Conservation (phyloP, 1,284 basidiomycete species). For the Ustilago lituana region DNA sequence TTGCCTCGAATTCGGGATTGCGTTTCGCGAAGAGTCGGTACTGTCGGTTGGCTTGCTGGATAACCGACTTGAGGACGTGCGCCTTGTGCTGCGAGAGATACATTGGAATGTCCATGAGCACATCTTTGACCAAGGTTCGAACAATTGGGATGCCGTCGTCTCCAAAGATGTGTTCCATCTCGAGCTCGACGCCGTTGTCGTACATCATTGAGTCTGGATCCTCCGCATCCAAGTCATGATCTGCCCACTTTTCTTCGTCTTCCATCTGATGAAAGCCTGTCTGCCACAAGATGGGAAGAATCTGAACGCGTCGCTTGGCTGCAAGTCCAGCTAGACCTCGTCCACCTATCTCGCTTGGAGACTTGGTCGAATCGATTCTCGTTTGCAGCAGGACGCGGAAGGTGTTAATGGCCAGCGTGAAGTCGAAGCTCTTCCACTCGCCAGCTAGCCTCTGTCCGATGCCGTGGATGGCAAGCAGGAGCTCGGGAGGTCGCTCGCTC, state of each 20-base stretch:
- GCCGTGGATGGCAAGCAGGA: constrained; percentile 54
- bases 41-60: constrained; percentile 63
- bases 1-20: constrained; percentile 68
- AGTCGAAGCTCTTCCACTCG: constrained; percentile 54
- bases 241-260: constrained; percentile 68
- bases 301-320: constrained; percentile 69
- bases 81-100: constrained; percentile 69
- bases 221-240: constrained; percentile 45
- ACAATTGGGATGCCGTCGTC: constrained; percentile 56
- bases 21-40: constrained; percentile 72
- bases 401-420: constrained; percentile 51
- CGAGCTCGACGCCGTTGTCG: constrained; percentile 68
- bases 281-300: constrained; percentile 73
- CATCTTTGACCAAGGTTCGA: constrained; percentile 58
- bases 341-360: constrained; percentile 51
- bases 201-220: constrained; percentile 45
- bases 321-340: constrained; percentile 46
- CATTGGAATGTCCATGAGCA: constrained; percentile 71
- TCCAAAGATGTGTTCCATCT: constrained; percentile 50
- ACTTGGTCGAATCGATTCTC: constrained; percentile 44
- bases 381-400: constrained; percentile 51
- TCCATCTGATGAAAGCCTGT: constrained; percentile 69
- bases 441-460: constrained; percentile 60
- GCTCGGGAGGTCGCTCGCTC: constrained; percentile 39
- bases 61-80: constrained; percentile 71